Base-by-base conservation (phyloP, 2,329 filamentous ascomycete species). In the Monosporascus sp. region DNA sequence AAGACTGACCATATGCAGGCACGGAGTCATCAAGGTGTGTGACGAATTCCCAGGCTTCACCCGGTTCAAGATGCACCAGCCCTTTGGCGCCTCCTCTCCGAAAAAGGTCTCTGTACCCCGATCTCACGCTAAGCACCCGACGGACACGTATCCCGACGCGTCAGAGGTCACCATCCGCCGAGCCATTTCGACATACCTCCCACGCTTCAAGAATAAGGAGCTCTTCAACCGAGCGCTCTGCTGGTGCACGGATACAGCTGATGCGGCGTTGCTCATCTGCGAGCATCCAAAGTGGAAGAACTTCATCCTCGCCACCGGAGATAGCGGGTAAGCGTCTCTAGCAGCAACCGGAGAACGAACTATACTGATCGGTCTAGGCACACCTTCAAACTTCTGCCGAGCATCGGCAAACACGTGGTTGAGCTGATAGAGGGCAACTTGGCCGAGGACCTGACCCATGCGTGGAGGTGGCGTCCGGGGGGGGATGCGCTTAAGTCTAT, bases 361-460 rank as follows among this genome's bases (percentile, higher is more conserved):
- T 50, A 54, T 51, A 53, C 50, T 43, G 37, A 39, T 22, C 15
- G 48, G 22, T 37, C 2, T 35, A 75, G 74, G 2, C 74, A 77
- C 54, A 69, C 70, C 1, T 77, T 77, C 62, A 77, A 76, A 52
- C 64, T 76, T 0, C 56, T 77, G 15, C 74, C 74, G 1, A 76
- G 67, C 48, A 76, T 77, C 49, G 74, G 74, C 2, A 75, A 72
- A 51, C 73, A 77, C 53, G 70, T 77, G 3, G 74, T 77, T 11
- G 73, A 76, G 58, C 55, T 77, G 45, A 60, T 77, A 5, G 74
- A 76, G 54, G 71, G 67, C 2, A 65, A 59, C 4, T 58, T 77
- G 14, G 65, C 70, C 0, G 60, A 70, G 5, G 70, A 75, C 18
- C 56, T 76, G 44, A 61, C 68, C 5, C 56, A 71, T 45, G 70